Evolutionary conservation across 2,329 filamentous ascomycete species (phyloP), one percentile per base, ranked within the genome.

Genomic region (Seiridium cupressi): DNA sequence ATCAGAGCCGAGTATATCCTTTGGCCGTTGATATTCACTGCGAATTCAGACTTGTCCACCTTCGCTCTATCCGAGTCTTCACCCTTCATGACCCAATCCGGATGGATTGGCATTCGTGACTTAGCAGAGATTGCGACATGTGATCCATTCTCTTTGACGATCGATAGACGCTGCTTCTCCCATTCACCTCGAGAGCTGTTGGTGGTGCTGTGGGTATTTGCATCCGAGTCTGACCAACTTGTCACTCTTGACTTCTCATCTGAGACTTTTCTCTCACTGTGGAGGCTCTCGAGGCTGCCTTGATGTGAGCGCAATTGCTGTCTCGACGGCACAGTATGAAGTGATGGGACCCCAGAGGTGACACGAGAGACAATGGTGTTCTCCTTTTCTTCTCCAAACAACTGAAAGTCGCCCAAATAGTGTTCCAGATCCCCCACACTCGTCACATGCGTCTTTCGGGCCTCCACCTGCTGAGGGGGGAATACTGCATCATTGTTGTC

Each of bases 181-280:
- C 81, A 74, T 61, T 84, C 80, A 1, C 69, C 73, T 18, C 61
- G 73, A 49, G 58, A 70, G 60, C 63, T 75, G 56, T 61, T 78
- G 61, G 76, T 80, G 61, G 70, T 84, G 5, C 80, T 73, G 3
- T 84, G 81, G 3, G 83, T 86, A 60, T 81, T 81, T 1, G 80
- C 78, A 1, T 83, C 84, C 0, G 89, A 90, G 62, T 86, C 85
- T 4, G 83, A 84, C 89, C 89, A 92, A 70, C 89, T 92, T 2
- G 89, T 91, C 55, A 91, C 84, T 31, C 89, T 77, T n/a, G 87
- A 89, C 64, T 77, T 84, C 26, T 85, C 81, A 44, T 84, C 81
- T 11, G 73, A 76, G 1, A 66, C 68, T 55, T 73, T 73, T 46
- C 71, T 72, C 5, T 77, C 76, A 57, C 74, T 79, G 31, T 64